Evolutionary conservation across 2,329 filamentous ascomycete genomes (phyloP).

Genomic region (Neonectria magnoliae): DNA sequence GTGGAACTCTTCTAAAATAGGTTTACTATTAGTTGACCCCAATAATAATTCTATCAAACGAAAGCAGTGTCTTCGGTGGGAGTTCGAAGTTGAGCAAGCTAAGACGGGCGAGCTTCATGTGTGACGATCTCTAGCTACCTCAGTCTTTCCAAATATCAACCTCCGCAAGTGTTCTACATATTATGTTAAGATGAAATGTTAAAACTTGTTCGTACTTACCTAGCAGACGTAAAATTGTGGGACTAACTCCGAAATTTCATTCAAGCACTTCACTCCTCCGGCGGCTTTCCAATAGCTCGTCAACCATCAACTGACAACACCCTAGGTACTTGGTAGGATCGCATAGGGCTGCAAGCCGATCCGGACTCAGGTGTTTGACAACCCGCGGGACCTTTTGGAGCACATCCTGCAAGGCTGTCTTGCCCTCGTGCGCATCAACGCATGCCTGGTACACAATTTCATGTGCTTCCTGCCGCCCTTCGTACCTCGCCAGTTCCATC

Average conservation of each 20-base stretch:
- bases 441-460: constrained; percentile 67
- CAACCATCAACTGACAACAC: constrained; percentile 30
- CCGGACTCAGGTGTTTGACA: constrained; percentile 3
- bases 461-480: constrained; percentile 64
- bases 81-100: too few relatives aligned
- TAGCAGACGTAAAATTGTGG: neutral
- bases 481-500: constrained; percentile 64
- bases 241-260: neutral
- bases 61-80: too few relatives aligned
- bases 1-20: too few relatives aligned
- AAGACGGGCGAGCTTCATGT: too few relatives aligned
- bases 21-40: too few relatives aligned
- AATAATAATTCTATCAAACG: too few relatives aligned
- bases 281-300: constrained; percentile 16
- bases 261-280: neutral
- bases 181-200: too few relatives aligned
- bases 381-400: constrained; percentile 14
- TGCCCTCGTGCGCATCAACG: constrained; percentile 16
- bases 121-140: too few relatives aligned
- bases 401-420: constrained; percentile 16
- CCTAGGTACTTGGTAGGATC: constrained; percentile 31
- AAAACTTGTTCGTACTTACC: neutral
- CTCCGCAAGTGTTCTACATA: too few relatives aligned
- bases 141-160: too few relatives aligned
- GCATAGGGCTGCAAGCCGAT: constrained; percentile 16